Evolutionary conservation across 768 basidiomycete genomes (phyloP).

Genomic region (Crucibulum laeve): DNA sequence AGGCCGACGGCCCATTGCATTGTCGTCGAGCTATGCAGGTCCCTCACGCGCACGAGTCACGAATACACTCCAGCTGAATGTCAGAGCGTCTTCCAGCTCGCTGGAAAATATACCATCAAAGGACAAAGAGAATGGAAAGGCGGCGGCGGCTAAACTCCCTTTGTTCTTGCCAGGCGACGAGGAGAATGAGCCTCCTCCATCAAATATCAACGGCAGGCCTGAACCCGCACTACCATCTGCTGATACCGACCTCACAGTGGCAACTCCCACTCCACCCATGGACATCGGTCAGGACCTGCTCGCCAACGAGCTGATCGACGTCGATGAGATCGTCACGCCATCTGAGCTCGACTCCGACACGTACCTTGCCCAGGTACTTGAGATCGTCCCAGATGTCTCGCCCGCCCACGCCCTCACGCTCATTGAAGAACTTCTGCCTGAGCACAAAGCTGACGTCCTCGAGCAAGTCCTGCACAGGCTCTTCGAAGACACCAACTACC

Average conservation of each 20-base stretch:
- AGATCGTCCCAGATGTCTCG: conserved; percentile 69
- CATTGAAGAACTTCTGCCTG: conserved; percentile 36
- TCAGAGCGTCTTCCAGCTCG: too few relatives aligned
- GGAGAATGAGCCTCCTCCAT: conserved; percentile 26
- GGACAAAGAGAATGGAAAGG: too few relatives aligned
- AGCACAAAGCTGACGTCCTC: conserved; percentile 33
- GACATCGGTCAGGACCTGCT: conserved; percentile 5
- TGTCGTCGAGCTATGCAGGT: too few relatives aligned
- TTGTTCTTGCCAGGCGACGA: conserved; percentile 32
- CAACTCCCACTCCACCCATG: conserved; percentile 7
- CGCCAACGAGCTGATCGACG: too few relatives aligned
- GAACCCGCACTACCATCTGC: not conserved
- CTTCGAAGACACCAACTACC: conserved; percentile 60
- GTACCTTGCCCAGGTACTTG: conserved; percentile 47
- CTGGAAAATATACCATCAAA: too few relatives aligned
- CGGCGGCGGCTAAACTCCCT: conserved; percentile 11
- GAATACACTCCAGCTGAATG: too few relatives aligned
- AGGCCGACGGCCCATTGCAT: too few relatives aligned
- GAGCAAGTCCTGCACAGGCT: conserved; percentile 55
- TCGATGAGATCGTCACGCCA: too few relatives aligned
- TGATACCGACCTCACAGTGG: not conserved
- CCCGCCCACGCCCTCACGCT: conserved; percentile 49
- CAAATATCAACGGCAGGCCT: conserved; percentile 1
- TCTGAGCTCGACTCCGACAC: conserved; percentile 10
- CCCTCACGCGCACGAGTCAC: too few relatives aligned